phyloP scores from a whole-genome alignment of 2,329 filamentous ascomycete genomes.

The Ilyonectria mors-panacis region DNA sequence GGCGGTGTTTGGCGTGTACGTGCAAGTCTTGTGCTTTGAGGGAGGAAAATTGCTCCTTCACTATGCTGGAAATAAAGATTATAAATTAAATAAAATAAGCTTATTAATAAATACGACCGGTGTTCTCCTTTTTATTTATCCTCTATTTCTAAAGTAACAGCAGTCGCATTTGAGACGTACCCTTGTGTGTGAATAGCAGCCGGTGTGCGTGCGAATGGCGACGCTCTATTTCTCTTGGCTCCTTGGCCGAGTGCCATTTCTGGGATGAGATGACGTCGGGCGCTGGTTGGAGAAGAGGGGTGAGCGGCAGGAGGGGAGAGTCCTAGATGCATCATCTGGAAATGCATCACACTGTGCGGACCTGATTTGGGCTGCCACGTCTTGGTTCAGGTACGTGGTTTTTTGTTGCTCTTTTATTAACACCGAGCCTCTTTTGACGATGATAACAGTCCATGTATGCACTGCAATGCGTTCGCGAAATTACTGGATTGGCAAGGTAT shows the following conservation, averaged over 20 bases:
- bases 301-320: conserved; percentile 10
- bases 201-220: conserved; percentile 10
- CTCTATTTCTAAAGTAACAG: no score
- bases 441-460: conserved; percentile 9
- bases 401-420: background rate
- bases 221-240: conserved; percentile 16
- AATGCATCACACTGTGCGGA: background rate
- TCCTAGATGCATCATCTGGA: conserved; percentile 20
- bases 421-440: background rate
- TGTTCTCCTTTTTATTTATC: no score
- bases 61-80: no score
- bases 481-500: conserved; percentile 11
- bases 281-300: conserved; percentile 22
- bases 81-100: no score
- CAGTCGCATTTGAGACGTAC: no score
- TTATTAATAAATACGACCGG: no score
- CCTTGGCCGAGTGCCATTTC: background rate
- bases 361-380: background rate
- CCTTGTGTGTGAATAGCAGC: background rate
- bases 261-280: conserved; percentile 24
- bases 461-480: conserved; percentile 21
- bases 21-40: no score
- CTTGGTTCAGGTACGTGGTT: background rate
- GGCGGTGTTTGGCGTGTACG: no score
- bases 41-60: no score